Percentiles rank a stretch among this genome's conserved stretches.
phyloP scores from a whole-genome alignment of 75 land plant species.

The Pseudotsuga menziesii region DNA sequence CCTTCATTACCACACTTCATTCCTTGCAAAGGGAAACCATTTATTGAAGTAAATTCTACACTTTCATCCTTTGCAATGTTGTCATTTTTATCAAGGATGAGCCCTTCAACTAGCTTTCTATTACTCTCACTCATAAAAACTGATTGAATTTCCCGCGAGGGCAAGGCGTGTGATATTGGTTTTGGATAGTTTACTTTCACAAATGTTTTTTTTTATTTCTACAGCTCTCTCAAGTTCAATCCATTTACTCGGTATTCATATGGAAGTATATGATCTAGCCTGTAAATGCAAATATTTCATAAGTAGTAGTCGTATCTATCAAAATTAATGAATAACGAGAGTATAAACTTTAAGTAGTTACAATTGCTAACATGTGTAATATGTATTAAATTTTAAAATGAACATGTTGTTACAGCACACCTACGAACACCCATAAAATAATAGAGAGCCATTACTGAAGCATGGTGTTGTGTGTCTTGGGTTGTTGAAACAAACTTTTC shows the following conservation, averaged over 20 bases:
- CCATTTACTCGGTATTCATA: conserved; percentile 34
- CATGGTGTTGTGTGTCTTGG: conserved; percentile 28
- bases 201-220: conserved; percentile 10
- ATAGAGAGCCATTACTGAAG: conserved; percentile 25
- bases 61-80: not conserved
- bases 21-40: not conserved
- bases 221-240: conserved; percentile 21
- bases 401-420: not conserved
- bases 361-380: too few species aligned
- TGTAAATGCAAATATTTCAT: not conserved
- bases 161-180: conserved; percentile 12
- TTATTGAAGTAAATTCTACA: not conserved
- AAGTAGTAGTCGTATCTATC: too few species aligned
- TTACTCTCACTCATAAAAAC: conserved; percentile 35
- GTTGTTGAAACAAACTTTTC: conserved; percentile 10
- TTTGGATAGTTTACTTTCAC: conserved; percentile 11
- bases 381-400: not conserved
- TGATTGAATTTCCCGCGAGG: conserved; percentile 26
- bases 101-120: conserved; percentile 25
- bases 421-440: conserved; percentile 35
- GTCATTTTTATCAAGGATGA: conserved; percentile 7
- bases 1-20: not conserved
- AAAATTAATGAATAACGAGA: too few species aligned
- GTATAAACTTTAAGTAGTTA: too few species aligned
- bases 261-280: conserved; percentile 30